Base-by-base conservation (phyloP, 2,329 filamentous ascomycete species). In the Fusarium albidum region DNA sequence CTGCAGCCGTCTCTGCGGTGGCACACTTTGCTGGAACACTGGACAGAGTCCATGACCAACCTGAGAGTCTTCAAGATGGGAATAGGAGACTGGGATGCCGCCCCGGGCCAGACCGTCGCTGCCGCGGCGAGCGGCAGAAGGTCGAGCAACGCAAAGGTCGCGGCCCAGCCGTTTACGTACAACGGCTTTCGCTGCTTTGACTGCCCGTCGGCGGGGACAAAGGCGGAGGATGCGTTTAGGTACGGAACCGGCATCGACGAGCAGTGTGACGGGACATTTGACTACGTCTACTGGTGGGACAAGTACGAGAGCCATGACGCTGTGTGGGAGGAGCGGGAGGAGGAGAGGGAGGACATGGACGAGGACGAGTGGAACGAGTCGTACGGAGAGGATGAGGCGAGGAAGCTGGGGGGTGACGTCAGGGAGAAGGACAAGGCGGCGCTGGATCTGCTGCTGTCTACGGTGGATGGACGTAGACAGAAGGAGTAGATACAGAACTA, bases 11-110 rank as follows among this genome's bases (percentile, higher is more conserved):
- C 17, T 3, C 11, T 52, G 2, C 29, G 55, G 8, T 58, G 49
- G 49, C 18, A 54, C 12, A 28, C 44, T n/a, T 7, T 58, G 3
- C 50, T 58, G 12, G 25, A 40, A 1, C 53, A 49, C 11, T 58
- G 55, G 53, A 11, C 38, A 12, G 11, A 34, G 2, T 39, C 43
- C 2, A 38, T 57, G 53, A 10, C 9, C 0, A 40, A 34, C 12
- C 27, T 58, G 12, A 21, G 40, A 15, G 18, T 49, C 17, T 57
- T 58, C 6, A 40, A 45, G 14, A 9, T 52, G 1, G 55, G 47
- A 2, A 28, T 40, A 6, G 52, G 55, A 3, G n/a, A 38, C 3
- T 47, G 27, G 38, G 37, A 48, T 31, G 21, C 29, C 0, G 32
- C 35, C 2, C 25, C 31, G 5, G 18, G n/a, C 8, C 27, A 39